phyloP scores from a whole-genome alignment of 2,329 filamentous ascomycete species.

The Pseudogymnoascus sp. region DNA sequence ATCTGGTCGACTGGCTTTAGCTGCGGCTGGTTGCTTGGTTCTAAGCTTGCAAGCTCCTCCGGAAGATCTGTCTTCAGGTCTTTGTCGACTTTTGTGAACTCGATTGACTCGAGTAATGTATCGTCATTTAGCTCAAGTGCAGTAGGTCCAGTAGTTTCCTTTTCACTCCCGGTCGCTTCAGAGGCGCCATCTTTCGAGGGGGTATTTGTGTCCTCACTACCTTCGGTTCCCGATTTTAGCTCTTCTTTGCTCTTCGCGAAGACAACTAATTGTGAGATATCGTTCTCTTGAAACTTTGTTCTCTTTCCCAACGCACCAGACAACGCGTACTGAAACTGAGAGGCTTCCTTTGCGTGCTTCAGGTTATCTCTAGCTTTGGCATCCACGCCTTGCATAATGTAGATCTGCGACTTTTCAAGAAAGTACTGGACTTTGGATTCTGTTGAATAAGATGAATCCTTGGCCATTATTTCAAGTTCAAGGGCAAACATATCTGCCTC shows the following conservation, averaged over 20 bases:
- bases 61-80: slow-evolving; percentile 46
- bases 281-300: slow-evolving; percentile 71
- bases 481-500: slow-evolving; percentile 48
- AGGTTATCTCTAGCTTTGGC: slow-evolving; percentile 65
- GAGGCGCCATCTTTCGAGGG: slow-evolving; percentile 10
- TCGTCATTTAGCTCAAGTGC: slow-evolving; percentile 82
- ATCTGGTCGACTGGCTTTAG: slow-evolving; percentile 80
- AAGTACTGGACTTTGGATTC: slow-evolving; percentile 61
- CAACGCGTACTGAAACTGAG: slow-evolving; percentile 71
- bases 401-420: slow-evolving; percentile 73
- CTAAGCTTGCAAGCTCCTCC: slow-evolving; percentile 51
- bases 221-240: slow-evolving; percentile 17
- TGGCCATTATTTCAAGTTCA: slow-evolving; percentile 35
- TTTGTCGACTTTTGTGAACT: slow-evolving; percentile 49
- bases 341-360: slow-evolving; percentile 54
- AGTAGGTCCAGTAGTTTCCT: slow-evolving; percentile 45
- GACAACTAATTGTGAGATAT: slow-evolving; percentile 82
- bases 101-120: slow-evolving; percentile 79
- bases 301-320: slow-evolving; percentile 82
- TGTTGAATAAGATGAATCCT: slow-evolving; percentile 31
- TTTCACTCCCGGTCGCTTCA: slow-evolving; percentile 22
- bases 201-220: slow-evolving; percentile 11
- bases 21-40: slow-evolving; percentile 73
- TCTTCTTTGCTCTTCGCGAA: slow-evolving; percentile 65
- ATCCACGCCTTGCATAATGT: slow-evolving; percentile 78